phyloP scores from a whole-genome alignment of 768 basidiomycete genomes.

The Mycena floridula region DNA sequence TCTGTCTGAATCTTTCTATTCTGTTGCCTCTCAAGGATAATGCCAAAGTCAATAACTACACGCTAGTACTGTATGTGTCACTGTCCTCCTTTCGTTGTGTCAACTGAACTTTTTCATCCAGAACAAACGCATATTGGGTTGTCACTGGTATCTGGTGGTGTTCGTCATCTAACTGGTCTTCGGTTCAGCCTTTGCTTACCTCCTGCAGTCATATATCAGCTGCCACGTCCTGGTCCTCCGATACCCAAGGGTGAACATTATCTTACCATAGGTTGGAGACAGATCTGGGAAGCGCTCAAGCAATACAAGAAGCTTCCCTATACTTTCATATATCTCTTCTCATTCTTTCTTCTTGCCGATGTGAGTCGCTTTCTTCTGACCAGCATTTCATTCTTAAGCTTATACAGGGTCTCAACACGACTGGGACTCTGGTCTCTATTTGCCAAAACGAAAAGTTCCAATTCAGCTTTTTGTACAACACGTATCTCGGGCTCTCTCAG shows the following conservation, averaged over 20 bases:
- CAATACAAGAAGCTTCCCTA: constrained; percentile 75
- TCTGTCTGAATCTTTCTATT: constrained; percentile 63
- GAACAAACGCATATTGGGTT: constrained; percentile 74
- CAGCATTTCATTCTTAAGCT: background rate
- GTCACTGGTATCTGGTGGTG: constrained; percentile 86
- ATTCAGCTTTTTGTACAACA: constrained; percentile 79
- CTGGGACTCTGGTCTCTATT: constrained; percentile 66
- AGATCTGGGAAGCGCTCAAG: constrained; percentile 75
- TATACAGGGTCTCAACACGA: constrained; percentile 71
- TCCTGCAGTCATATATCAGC: constrained; percentile 68
- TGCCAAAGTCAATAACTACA: constrained; percentile 68
- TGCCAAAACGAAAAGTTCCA: constrained; percentile 77
- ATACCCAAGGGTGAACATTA: constrained; percentile 75
- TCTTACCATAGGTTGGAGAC: constrained; percentile 81
- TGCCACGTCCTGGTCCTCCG: constrained; percentile 75
- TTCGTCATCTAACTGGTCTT: constrained; percentile 25
- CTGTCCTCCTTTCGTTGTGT: background rate
- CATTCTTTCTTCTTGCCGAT: constrained; percentile 76
- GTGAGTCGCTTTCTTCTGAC: constrained; percentile 27
- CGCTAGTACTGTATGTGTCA: constrained; percentile 53
- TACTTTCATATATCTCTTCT: constrained; percentile 75
- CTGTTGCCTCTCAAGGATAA: constrained; percentile 56
- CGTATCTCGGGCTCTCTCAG: constrained; percentile 71
- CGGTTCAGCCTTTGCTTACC: background rate
- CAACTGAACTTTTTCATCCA: constrained; percentile 17